These are phyloP conservation scores for Pulicaria dysenterica DNA, from an alignment of 129 eudicot species.

Conservation along the genomic window DNA sequence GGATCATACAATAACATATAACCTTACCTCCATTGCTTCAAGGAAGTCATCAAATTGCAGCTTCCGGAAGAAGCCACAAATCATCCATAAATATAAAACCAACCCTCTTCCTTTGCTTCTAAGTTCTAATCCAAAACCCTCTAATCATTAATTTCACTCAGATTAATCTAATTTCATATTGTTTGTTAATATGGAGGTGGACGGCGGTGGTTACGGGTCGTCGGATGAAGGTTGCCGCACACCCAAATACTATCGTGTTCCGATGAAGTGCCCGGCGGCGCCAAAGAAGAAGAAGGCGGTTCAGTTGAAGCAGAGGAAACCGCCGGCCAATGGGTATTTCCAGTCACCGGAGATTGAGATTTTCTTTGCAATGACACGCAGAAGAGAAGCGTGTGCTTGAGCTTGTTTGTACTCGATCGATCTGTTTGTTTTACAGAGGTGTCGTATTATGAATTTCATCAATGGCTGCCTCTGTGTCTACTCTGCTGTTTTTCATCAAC, in stretches of 20 bases:
- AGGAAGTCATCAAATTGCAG: slow-evolving; percentile 21
- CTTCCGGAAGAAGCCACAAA: slow-evolving; percentile 50
- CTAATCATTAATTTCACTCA: neutral
- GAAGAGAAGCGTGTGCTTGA: slow-evolving; percentile 39
- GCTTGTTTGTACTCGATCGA: neutral
- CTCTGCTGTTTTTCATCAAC: neutral
- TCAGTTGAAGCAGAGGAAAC: slow-evolving; percentile 33
- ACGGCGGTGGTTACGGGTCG: slow-evolving; percentile 38
- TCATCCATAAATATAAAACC: slow-evolving; percentile 19
- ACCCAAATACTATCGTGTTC: slow-evolving; percentile 43
- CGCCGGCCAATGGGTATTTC: slow-evolving; percentile 57
- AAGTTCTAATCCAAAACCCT: neutral
- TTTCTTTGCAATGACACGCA: slow-evolving; percentile 45
- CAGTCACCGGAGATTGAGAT: slow-evolving; percentile 61
- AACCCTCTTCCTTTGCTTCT: slow-evolving; percentile 14
- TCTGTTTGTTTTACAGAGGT: neutral
- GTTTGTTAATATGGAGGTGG: slow-evolving; percentile 35
- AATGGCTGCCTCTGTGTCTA: neutral
- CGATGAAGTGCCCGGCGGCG: slow-evolving; percentile 60
- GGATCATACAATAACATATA: slow-evolving; percentile 9
- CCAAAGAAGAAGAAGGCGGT: slow-evolving; percentile 62
- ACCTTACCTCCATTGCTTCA: neutral
- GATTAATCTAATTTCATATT: neutral
- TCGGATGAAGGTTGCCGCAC: slow-evolving; percentile 58
- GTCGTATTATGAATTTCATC: slow-evolving; percentile 2